phyloP scores from a whole-genome alignment of 257 asterid genomes.

The Ilex aquifolium region DNA sequence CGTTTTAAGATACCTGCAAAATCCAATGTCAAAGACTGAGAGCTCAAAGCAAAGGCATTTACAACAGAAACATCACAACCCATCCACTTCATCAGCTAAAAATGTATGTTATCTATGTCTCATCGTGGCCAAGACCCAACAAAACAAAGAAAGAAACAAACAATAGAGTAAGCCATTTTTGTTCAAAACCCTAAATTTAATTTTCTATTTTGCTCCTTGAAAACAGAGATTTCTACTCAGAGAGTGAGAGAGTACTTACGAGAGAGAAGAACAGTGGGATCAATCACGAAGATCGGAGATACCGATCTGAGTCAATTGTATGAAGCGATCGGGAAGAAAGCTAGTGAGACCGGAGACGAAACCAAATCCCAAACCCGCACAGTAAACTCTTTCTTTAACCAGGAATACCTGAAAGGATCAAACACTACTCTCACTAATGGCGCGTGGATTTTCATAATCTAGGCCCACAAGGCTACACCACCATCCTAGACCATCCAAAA shows the following conservation, averaged over 20 bases:
- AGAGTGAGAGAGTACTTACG: background rate
- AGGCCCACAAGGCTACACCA: too few relatives aligned
- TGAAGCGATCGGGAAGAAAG: background rate
- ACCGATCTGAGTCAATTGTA: background rate
- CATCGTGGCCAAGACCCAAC: too few relatives aligned
- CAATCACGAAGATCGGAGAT: background rate
- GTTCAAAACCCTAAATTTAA: background rate
- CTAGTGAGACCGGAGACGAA: background rate
- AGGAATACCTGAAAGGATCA: too few relatives aligned
- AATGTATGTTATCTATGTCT: too few relatives aligned
- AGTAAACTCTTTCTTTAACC: too few relatives aligned
- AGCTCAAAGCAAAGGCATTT: background rate
- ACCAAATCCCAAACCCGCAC: background rate
- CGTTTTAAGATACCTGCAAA: background rate
- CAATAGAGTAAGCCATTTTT: background rate
- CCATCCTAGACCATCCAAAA: too few relatives aligned
- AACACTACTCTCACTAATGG: too few relatives aligned
- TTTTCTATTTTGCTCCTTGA: background rate
- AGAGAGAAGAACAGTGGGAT: background rate
- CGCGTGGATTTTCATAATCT: too few relatives aligned
- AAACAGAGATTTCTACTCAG: background rate
- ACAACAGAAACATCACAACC: too few relatives aligned
- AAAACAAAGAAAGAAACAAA: too few relatives aligned
- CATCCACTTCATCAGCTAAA: too few relatives aligned
- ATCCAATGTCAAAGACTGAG: background rate